Conservation (phyloP, 129 eudicot species). For the Erigeron canadensis region DNA sequence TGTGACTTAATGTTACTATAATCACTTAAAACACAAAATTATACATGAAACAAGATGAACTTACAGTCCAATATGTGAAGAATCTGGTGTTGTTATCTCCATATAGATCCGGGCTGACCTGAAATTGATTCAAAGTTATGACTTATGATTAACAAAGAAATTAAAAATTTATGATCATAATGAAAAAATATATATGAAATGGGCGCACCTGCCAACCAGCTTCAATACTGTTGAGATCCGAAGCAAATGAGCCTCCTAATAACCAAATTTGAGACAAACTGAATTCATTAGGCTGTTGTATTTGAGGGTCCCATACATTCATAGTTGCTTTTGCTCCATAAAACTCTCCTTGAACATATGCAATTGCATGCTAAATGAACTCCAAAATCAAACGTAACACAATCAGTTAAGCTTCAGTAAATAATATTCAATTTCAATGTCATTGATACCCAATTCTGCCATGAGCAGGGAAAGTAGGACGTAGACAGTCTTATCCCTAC, state of each 20-base stretch:
- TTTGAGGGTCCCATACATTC: constrained; percentile 86
- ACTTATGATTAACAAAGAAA: neutral
- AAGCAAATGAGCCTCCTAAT: constrained; percentile 80
- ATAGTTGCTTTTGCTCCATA: constrained; percentile 94
- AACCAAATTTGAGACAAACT: constrained; percentile 87
- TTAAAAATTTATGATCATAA: neutral
- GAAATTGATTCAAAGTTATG: constrained; percentile 21
- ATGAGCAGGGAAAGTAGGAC: too few species aligned
- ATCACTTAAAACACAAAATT: neutral
- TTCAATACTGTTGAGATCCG: constrained; percentile 88
- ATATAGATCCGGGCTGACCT: constrained; percentile 92
- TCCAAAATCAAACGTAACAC: constrained; percentile 45
- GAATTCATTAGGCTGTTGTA: constrained; percentile 79
- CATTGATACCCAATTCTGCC: too few species aligned
- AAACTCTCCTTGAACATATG: constrained; percentile 81
- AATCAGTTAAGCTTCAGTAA: constrained; percentile 28
- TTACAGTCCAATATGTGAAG: constrained; percentile 96
- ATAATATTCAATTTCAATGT: neutral
- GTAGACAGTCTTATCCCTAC: too few species aligned
- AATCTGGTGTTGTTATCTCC: constrained; percentile 93
- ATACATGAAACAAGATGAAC: constrained; percentile 25
- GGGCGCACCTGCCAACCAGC: constrained; percentile 99
- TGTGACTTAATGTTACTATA: too few species aligned
- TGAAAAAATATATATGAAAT: neutral
- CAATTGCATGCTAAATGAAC: constrained; percentile 88